phyloP scores from a whole-genome alignment of 1,284 basidiomycete species.

The Thelephora terrestris region DNA sequence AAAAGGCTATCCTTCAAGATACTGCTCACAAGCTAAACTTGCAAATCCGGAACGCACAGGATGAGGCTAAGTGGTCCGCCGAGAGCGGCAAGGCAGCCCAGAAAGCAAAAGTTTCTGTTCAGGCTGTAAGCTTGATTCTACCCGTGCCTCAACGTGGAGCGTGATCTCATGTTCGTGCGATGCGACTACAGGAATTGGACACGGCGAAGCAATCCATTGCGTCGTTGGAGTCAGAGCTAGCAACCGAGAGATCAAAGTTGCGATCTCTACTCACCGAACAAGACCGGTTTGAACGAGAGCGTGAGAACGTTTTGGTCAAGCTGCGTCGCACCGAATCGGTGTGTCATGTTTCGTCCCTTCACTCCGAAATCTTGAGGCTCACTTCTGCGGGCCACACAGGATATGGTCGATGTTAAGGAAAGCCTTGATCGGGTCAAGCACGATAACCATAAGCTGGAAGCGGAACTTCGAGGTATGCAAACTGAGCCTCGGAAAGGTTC shows the following conservation, averaged over 20 bases:
- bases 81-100: constrained; percentile 41
- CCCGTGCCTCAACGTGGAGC: not conserved
- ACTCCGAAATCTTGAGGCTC: constrained; percentile 1
- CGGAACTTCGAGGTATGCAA: constrained; percentile 50
- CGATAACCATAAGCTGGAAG: constrained; percentile 59
- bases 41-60: constrained; percentile 47
- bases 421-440: constrained; percentile 59
- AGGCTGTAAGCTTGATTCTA: constrained; percentile 35
- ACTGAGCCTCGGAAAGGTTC: not conserved
- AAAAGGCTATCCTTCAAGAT: constrained; percentile 62
- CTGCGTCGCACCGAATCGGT: constrained; percentile 62
- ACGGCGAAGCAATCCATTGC: constrained; percentile 51
- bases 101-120: constrained; percentile 35
- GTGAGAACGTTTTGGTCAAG: constrained; percentile 48
- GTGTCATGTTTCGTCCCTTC: constrained; percentile 14
- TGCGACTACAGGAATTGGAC: constrained; percentile 47
- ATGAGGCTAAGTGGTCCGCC: constrained; percentile 40
- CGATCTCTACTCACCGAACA: constrained; percentile 55
- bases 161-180: constrained; percentile 1
- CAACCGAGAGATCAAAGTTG: constrained; percentile 54
- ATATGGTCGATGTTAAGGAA: constrained; percentile 62
- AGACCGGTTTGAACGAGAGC: constrained; percentile 46
- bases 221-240: constrained; percentile 59
- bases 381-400: constrained; percentile 29
- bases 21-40: constrained; percentile 52